Evolutionary conservation across 352 stramenopile species (phyloP), one percentile per base, ranked within the genome.

Genomic region (Phytopythium ostracodes): DNA sequence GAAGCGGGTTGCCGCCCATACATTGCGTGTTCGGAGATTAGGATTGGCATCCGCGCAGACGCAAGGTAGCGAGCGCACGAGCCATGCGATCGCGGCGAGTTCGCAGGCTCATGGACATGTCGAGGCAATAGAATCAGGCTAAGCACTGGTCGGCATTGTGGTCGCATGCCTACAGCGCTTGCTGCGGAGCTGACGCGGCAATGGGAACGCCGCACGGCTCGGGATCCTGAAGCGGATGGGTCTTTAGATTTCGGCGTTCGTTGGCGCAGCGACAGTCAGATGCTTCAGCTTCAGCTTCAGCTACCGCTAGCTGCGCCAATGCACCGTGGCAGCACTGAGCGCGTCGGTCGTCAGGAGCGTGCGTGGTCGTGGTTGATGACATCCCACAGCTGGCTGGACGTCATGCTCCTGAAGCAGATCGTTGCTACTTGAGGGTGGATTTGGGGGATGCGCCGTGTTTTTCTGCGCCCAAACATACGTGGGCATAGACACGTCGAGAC

Each of bases 371-470:
- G 43, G 14, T 33, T 35, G 47, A 31, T 35, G 47, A 54, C 47
- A n/a, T 35, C 27, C n/a, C 44, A 27, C 18, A 20, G 2, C 7
- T 25, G n/a, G 20, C 44, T 9, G 44, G 24, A 35, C 27, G 47
- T 54, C 47, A 54, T 20, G 25, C 22, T 18, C n/a, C n/a, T 29
- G 43, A 24, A 47, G 40, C 2, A 18, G 40, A 12, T 24, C 3
- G 49, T 55, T 55, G 49, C 49, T 55, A 55, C 6, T 55, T 55
- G 49, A 24, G 49, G 49, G 49, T 55, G 49, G 33, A 18, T 18
- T 29, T 50, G 4, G 20, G 20, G 25, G 49, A 55, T 35, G 49
- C 49, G 49, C 27, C 12, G 49, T 55, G 49, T 15, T 55, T 55
- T 55, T 53, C 35, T 53, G 46, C 27, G 46, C 22, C 46, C 46